Evolutionary conservation across 139 green algal genomes (phyloP).

Genomic region (Cymbomonas tetramitiformis): DNA sequence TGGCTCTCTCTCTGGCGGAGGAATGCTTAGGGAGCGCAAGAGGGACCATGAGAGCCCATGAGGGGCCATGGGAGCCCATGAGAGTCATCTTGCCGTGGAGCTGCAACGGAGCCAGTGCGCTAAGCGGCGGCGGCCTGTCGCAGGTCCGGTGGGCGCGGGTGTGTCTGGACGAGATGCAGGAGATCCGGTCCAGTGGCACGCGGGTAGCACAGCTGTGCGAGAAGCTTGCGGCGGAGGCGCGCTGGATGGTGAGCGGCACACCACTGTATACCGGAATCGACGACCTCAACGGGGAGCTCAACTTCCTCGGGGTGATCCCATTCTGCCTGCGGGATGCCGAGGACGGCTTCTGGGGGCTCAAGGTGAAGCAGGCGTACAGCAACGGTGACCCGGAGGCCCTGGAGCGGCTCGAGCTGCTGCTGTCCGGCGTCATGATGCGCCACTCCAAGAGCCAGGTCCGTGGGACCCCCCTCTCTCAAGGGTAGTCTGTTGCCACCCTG

Average conservation of each 20-base stretch:
- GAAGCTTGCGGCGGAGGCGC: not conserved
- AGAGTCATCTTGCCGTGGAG: no score
- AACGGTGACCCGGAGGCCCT: not conserved
- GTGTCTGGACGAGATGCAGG: slow-evolving; percentile 78
- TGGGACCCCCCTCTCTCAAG: not conserved
- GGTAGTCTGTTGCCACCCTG: no score
- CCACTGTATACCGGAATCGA: slow-evolving; percentile 63
- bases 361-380: not conserved
- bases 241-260: slow-evolving; percentile 53
- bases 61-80: no score
- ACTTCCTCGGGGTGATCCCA: slow-evolving; percentile 49
- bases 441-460: slow-evolving; percentile 46
- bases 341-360: slow-evolving; percentile 2
- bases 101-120: no score
- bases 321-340: slow-evolving; percentile 4
- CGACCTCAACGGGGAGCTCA: slow-evolving; percentile 68
- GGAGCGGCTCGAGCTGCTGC: slow-evolving; percentile 27
- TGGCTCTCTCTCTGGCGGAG: no score
- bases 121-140: no score
- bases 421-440: slow-evolving; percentile 70
- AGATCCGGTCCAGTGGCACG: slow-evolving; percentile 36
- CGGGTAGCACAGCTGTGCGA: not conserved
- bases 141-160: slow-evolving; percentile 75
- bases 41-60: no score
- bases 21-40: no score